A percentile compares a stretch with the other conserved stretches of the same genome.
These are phyloP conservation scores for Phytopythium litorale DNA, from an alignment of 352 stramenopile species.

Conservation along the genomic window DNA sequence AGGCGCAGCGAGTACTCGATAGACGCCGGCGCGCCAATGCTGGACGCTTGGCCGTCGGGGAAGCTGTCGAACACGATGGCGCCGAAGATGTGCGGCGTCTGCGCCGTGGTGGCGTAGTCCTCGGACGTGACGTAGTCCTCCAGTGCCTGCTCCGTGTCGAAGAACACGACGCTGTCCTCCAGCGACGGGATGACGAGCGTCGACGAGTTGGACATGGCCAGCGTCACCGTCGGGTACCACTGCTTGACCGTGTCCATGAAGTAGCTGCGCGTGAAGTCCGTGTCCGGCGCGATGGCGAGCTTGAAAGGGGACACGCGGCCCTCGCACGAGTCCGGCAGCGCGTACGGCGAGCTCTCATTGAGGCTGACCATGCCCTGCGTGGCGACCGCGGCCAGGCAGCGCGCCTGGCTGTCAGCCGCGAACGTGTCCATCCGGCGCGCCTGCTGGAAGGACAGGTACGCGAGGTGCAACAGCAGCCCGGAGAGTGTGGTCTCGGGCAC, in stretches of 20 bases:
- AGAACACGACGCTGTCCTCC: constrained; percentile 63
- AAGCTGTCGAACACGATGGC: constrained; percentile 62
- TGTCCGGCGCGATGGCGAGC: constrained; percentile 51
- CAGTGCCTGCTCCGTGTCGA: constrained; percentile 31
- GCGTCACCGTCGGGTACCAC: constrained; percentile 48
- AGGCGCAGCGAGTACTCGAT: constrained; percentile 68
- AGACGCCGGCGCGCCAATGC: constrained; percentile 37
- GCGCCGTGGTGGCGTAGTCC: constrained; percentile 40
- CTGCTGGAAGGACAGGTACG: constrained; percentile 29
- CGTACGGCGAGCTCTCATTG: constrained; percentile 19
- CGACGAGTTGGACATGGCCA: constrained; percentile 5
- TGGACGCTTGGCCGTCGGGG: constrained; percentile 12
- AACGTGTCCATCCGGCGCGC: constrained; percentile 34
- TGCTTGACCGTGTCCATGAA: constrained; percentile 47
- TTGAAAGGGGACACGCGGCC: constrained; percentile 37
- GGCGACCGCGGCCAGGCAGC: constrained; percentile 8
- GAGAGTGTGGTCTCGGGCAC: constrained; percentile 60
- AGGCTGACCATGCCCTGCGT: constrained; percentile 14
- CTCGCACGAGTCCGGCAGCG: constrained; percentile 26
- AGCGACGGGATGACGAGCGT: constrained; percentile 39
- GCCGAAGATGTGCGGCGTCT: constrained; percentile 42
- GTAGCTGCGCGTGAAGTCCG: constrained; percentile 54
- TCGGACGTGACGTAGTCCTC: constrained; percentile 37
- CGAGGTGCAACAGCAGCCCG: constrained; percentile 48
- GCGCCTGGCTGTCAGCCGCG: constrained; percentile 19